Evolutionary conservation across 2,329 filamentous ascomycete species (phyloP).

Genomic region (Daldinia sp.): DNA sequence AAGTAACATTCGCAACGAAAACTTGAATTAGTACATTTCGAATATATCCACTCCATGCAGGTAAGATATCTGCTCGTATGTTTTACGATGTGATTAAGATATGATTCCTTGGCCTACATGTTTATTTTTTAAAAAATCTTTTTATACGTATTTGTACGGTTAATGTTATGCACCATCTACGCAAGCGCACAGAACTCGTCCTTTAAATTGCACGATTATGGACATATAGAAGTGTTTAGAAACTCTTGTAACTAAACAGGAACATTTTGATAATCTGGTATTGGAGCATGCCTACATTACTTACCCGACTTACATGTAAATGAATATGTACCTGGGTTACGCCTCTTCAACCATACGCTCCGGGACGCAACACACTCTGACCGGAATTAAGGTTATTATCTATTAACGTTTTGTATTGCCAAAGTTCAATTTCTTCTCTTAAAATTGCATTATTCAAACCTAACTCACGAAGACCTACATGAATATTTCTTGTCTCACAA

Average conservation of each 20-base stretch:
- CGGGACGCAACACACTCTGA: background rate
- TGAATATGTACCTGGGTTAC: background rate
- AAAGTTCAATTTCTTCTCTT: background rate
- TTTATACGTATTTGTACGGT: background rate
- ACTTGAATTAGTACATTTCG: background rate
- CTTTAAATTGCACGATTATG: too few species aligned
- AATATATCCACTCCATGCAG: background rate
- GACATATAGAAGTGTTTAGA: too few species aligned
- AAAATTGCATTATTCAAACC: background rate
- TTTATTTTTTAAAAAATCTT: too few species aligned
- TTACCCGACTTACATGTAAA: too few species aligned
- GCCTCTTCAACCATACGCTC: background rate
- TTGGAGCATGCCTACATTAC: too few species aligned
- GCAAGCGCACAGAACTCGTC: too few species aligned
- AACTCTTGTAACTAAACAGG: too few species aligned
- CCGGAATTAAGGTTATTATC: constrained; percentile 8
- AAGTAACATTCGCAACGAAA: background rate
- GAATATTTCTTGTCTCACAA: constrained; percentile 15
- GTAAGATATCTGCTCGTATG: background rate
- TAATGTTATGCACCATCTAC: too few species aligned
- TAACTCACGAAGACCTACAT: constrained; percentile 1
- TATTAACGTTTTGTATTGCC: constrained; percentile 1
- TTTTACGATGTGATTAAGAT: background rate
- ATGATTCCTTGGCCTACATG: background rate
- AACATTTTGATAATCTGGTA: too few species aligned